Base-by-base conservation (phyloP, 2,329 filamentous ascomycete genomes). In the Hypomyces perniciosus region DNA sequence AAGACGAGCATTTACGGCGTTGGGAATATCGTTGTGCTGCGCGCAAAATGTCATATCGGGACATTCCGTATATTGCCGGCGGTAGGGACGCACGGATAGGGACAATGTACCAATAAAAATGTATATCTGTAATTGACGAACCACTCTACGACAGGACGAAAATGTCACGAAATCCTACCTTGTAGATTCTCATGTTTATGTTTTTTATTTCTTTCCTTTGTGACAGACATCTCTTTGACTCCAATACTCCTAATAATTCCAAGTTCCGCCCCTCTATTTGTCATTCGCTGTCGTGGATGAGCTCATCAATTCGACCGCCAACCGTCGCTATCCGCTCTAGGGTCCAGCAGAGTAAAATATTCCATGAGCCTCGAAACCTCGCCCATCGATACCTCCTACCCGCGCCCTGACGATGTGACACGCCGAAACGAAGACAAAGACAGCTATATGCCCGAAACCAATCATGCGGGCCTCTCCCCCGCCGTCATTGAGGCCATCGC, bases 401-500 rank as follows among this genome's bases (percentile, higher is more conserved):
- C 34, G 35, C 48, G 44, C 20, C 44, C 48, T 29, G 35, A 51
- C 57, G 40, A 64, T 63, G 61, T 64, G 57, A 65, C 49, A 53
- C 51, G 40, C 6, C 48, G 47, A 41, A 45, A 51, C 30, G 42
- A 48, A 38, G 34, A 48, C 30, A 33, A 37, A 9, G 30, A 53
- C 44, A 46, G 62, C 65, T 72, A 65, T 65, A 79, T 79, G 76
- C 72, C 69, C 63, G 67, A 70, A 60, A 57, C 62, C 56, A 71
- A 71, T 58, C 63, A 78, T 75, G 79, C 73, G 72, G 81, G 78
- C 70, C 74, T 86, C 65, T 85, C 86, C 63, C 83, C 88, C 70
- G 89, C 87, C 61, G 70, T 88, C 65, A 81, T 96, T 70, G 93
- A 97, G 79, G 86, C 86, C 63, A 77, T 91, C 67, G 90, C 93